Evolutionary conservation across 306 rosid species (phyloP).

Genomic region (Nissolia schottii): DNA sequence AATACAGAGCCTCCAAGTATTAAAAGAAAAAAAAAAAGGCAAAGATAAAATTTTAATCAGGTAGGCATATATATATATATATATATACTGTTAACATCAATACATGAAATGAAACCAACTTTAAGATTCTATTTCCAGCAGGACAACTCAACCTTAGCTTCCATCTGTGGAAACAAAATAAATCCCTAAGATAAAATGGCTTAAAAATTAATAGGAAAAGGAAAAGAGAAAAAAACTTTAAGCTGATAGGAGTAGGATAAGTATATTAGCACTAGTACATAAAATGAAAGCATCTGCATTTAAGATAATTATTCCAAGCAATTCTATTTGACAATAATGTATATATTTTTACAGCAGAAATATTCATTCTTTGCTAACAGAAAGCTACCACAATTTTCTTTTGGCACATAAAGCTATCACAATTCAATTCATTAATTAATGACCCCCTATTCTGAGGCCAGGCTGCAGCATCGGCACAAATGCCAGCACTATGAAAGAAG

Average conservation of each 20-base stretch:
- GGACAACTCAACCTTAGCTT: not conserved
- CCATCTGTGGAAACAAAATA: not conserved
- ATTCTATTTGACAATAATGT: not conserved
- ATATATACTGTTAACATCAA: not conserved
- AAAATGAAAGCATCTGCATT: not conserved
- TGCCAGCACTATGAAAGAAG: constrained; percentile 9
- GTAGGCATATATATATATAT: not conserved
- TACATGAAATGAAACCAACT: not conserved
- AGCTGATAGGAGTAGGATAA: not conserved
- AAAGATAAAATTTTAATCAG: not conserved
- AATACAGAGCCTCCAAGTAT: not conserved
- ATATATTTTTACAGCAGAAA: constrained; percentile 1
- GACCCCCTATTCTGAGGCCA: not conserved
- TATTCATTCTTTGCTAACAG: not conserved
- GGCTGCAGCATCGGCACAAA: not conserved
- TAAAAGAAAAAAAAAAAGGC: not conserved
- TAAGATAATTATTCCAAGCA: not conserved
- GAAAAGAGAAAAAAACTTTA: not conserved
- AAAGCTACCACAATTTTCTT: not conserved
- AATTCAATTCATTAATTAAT: not conserved
- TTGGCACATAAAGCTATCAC: not conserved
- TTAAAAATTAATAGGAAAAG: not conserved
- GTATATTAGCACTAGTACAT: not conserved
- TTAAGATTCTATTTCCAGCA: not conserved
- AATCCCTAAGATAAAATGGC: not conserved